phyloP scores from a whole-genome alignment of 306 rosid genomes.

The Trifolium pratense region DNA sequence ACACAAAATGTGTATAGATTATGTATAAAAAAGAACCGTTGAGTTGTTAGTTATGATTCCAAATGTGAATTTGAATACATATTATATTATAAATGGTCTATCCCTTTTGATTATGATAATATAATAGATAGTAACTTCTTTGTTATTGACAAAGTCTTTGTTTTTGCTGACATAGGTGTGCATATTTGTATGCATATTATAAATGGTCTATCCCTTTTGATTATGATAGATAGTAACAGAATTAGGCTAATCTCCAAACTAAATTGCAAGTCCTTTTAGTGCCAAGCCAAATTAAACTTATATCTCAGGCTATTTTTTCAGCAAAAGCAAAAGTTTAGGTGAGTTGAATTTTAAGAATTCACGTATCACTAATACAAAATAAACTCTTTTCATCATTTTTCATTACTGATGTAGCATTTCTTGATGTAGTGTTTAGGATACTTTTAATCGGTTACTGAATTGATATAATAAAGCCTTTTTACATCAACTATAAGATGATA shows the following conservation, averaged over 20 bases:
- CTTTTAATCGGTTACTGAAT: background rate
- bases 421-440: background rate
- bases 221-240: too few relatives aligned
- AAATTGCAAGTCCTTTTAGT: too few relatives aligned
- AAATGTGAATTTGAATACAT: background rate
- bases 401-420: background rate
- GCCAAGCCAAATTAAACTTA: too few relatives aligned
- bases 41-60: background rate
- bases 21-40: background rate
- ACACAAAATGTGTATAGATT: background rate
- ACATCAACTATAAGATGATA: background rate
- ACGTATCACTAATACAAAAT: background rate
- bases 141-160: background rate
- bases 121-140: background rate
- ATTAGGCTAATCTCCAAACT: background rate
- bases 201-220: too few relatives aligned
- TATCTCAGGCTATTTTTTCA: background rate
- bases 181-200: background rate
- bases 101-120: background rate
- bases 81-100: background rate
- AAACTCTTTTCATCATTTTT: background rate
- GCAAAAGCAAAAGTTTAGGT: background rate
- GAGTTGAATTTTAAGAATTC: background rate
- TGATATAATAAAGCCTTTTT: too few relatives aligned
- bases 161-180: background rate